phyloP scores from a whole-genome alignment of 73 alveolate genomes.

The Vitrella brassicaformis region DNA sequence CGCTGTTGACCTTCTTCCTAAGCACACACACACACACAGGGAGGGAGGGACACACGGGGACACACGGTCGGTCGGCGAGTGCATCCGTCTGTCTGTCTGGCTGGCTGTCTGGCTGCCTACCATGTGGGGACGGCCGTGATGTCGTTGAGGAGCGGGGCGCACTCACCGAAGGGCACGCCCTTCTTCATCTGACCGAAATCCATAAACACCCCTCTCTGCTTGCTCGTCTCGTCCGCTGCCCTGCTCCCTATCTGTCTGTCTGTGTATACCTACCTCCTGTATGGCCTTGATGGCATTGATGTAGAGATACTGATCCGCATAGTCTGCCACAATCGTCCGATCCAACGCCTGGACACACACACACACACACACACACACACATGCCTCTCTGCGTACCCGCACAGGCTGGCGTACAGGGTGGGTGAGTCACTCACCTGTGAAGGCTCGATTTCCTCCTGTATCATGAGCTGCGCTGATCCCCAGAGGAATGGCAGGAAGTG shows the following conservation, averaged over 20 bases:
- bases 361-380: neutral
- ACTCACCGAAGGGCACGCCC: constrained; percentile 91
- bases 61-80: too few relatives aligned
- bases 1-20: constrained; percentile 66
- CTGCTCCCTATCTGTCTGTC: neutral
- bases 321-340: neutral
- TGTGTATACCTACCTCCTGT: neutral
- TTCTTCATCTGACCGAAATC: too few relatives aligned
- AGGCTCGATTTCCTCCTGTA: constrained; percentile 38
- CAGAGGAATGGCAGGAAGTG: constrained; percentile 85
- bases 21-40: neutral
- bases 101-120: constrained; percentile 54
- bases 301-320: neutral
- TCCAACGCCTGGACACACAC: neutral
- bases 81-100: neutral
- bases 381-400: neutral
- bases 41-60: neutral
- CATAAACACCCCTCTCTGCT: neutral
- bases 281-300: neutral
- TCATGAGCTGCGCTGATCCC: constrained; percentile 84
- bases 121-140: constrained; percentile 79
- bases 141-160: constrained; percentile 85
- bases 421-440: neutral
- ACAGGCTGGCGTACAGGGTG: neutral
- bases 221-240: neutral